Percentiles rank a stretch among this genome's conserved stretches.
Conservation (phyloP, 371 early-diverging fungal species). For the Circinella umbellata region DNA sequence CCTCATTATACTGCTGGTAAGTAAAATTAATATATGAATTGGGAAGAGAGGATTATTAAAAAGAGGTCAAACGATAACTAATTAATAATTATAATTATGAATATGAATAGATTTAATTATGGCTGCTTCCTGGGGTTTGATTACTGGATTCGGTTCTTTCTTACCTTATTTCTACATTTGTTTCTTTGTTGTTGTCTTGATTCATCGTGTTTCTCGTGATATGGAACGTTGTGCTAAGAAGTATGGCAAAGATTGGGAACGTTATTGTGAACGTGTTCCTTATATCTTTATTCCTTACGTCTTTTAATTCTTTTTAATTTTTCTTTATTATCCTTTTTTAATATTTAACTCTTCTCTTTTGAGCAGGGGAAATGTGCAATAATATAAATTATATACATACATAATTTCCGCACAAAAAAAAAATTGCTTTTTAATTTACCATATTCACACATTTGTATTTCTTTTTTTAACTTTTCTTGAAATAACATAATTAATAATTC, state of each 20-base stretch:
- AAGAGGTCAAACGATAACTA: neutral
- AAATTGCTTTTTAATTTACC: too few relatives aligned
- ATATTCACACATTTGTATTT: too few relatives aligned
- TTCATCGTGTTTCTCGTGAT: constrained; percentile 84
- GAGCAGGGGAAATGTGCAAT: too few relatives aligned
- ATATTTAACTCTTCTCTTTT: too few relatives aligned
- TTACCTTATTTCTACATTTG: constrained; percentile 89
- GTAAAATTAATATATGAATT: too few relatives aligned
- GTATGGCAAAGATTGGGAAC: constrained; percentile 89
- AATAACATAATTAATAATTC: too few relatives aligned
- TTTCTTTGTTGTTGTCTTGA: constrained; percentile 80
- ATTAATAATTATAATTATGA: neutral
- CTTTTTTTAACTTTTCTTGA: too few relatives aligned
- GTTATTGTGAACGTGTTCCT: constrained; percentile 77
- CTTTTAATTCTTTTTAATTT: constrained; percentile 32
- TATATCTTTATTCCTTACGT: constrained; percentile 81
- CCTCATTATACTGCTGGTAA: constrained; percentile 82
- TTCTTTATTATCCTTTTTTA: neutral
- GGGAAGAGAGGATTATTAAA: neutral
- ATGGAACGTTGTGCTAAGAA: constrained; percentile 83
- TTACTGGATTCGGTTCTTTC: constrained; percentile 75
- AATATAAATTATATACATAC: too few relatives aligned
- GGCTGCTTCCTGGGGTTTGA: constrained; percentile 83
- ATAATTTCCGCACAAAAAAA: too few relatives aligned
- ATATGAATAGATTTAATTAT: constrained; percentile 64